phyloP scores from a whole-genome alignment of 2,329 filamentous ascomycete genomes.

The Hortaea werneckii region DNA sequence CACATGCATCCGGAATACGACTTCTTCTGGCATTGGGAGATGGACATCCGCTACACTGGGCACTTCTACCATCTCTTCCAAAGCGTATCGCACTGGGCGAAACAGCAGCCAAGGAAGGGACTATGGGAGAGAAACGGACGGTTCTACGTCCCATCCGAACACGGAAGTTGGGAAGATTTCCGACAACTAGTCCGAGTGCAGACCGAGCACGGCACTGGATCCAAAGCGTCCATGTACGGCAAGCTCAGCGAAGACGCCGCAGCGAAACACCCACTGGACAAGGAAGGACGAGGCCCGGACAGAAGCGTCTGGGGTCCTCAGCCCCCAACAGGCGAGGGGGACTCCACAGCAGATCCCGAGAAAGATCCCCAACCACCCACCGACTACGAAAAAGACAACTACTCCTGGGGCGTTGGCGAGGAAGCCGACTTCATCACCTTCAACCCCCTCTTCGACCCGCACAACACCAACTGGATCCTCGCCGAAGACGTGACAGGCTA shows the following conservation, averaged over 20 bases:
- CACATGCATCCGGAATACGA: conserved; percentile 82
- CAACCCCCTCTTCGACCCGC: conserved; percentile 65
- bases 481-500: conserved; percentile 62
- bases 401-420: conserved; percentile 58
- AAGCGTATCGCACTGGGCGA: conserved; percentile 55
- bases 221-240: conserved; percentile 34
- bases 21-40: conserved; percentile 91
- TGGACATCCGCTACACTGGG: conserved; percentile 83
- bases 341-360: conserved; percentile 40
- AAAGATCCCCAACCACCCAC: conserved; percentile 45
- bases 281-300: conserved; percentile 30
- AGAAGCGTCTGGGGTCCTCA: conserved; percentile 42
- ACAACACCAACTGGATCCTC: conserved; percentile 63
- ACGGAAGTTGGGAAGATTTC: conserved; percentile 65
- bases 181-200: conserved; percentile 53
- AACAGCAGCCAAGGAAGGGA: conserved; percentile 56
- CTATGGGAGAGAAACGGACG: conserved; percentile 68
- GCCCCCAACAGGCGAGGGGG: conserved; percentile 30
- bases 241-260: conserved; percentile 22
- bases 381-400: conserved; percentile 45
- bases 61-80: conserved; percentile 77
- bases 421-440: conserved; percentile 67
- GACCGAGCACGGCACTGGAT: conserved; percentile 43
- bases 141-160: conserved; percentile 64
- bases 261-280: conserved; percentile 32